A percentile compares a stretch with the other conserved stretches of the same genome.
phyloP scores from a whole-genome alignment of 2,329 filamentous ascomycete genomes.

The Curvularia verruculosa region DNA sequence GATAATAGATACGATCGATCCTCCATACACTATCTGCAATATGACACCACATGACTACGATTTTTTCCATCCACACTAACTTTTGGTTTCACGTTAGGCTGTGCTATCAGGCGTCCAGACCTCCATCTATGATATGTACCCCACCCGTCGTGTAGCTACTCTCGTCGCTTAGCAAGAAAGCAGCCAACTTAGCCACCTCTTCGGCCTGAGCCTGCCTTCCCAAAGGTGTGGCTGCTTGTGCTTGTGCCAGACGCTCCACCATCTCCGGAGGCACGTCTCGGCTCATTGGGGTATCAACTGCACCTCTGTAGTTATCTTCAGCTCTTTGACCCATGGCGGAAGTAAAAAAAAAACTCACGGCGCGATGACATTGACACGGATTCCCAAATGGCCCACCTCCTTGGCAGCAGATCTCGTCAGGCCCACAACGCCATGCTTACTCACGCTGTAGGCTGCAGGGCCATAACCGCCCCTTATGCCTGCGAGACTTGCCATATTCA shows the following conservation, averaged over 20 bases:
- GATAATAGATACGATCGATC: conserved; percentile 2
- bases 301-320: not conserved
- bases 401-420: conserved; percentile 46
- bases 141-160: conserved; percentile 54
- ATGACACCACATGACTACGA: not conserved
- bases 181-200: conserved; percentile 51
- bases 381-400: conserved; percentile 40
- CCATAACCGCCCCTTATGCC: conserved; percentile 54
- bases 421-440: conserved; percentile 49
- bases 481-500: conserved; percentile 45
- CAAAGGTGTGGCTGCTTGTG: not conserved
- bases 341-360: not conserved
- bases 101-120: not conserved
- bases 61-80: not conserved
- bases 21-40: not conserved
- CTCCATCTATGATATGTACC: conserved; percentile 49
- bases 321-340: no score
- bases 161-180: conserved; percentile 54
- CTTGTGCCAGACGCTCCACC: not conserved
- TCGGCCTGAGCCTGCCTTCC: conserved; percentile 18
- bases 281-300: not conserved
- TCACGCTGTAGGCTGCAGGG: conserved; percentile 41
- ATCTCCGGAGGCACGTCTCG: not conserved
- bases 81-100: not conserved
- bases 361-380: conserved; percentile 29